Base-by-base conservation (phyloP, 2,329 filamentous ascomycete genomes). In the Pezicula rhizophila region DNA sequence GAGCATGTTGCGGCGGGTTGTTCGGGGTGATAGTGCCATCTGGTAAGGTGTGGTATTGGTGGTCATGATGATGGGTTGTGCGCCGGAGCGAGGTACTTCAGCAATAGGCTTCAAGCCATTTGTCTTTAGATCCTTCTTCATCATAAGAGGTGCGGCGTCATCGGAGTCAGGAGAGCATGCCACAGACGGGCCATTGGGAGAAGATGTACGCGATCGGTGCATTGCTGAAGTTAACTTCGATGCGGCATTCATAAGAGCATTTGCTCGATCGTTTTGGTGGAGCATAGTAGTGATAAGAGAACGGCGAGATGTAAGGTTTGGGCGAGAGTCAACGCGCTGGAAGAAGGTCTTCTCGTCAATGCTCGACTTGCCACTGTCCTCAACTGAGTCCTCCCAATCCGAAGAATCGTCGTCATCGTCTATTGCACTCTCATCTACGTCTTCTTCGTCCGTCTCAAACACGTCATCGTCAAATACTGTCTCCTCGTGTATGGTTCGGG, bases 1-100 rank as follows among this genome's bases (percentile, higher is more conserved):
- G 49, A 99, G 78, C 93, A 99, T 99, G 68, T 96, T 95, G 52
- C 91, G 82, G 45, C 93, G 82, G 0, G 91, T 96, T 0, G 92
- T 96, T 50, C 90, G 82, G 4, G 93, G 93, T 5, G 93, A 97
- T 56, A 96, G 78, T 2, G 89, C 87, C 25, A 84, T 81, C 48
- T 88, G 85, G 56, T 87, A 81, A 43, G 60, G 56, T 25, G 54
- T 54, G 5, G 73, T 73, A 49, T 83, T 83, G n/a, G 78, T 78
- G 17, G 85, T 84, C 63, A 84, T 80, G 61, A 84, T 80, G 62
- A 96, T 96, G 25, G 91, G 89, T 66, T 92, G 89, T 0, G 80
- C 78, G 4, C 63, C 66, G 1, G 89, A 84, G 39, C 4, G 77
- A 78, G 52, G 80, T 73, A 53, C 84, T 80, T 66, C 64, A 3